Evolutionary conservation across 257 asterid genomes (phyloP).

Genomic region (Solanum corneliomulleri): DNA sequence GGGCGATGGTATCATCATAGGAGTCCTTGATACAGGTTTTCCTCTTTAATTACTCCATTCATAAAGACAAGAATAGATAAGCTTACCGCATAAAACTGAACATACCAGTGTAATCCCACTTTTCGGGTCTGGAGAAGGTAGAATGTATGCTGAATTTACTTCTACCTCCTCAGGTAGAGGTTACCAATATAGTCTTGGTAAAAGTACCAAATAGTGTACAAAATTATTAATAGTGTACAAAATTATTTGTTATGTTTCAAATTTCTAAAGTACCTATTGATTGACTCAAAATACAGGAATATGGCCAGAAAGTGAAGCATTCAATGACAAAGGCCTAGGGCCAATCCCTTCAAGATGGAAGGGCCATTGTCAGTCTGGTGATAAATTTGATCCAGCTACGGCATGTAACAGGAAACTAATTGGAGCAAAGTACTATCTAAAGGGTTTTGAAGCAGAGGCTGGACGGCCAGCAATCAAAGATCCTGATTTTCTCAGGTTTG

Average conservation of each 20-base stretch:
- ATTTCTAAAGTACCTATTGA: neutral
- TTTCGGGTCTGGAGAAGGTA: no score
- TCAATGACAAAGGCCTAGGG: slow-evolving; percentile 15
- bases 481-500: neutral
- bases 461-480: neutral
- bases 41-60: neutral
- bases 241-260: neutral
- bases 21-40: no score
- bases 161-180: neutral
- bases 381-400: slow-evolving; percentile 2
- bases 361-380: slow-evolving; percentile 20
- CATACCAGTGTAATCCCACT: neutral
- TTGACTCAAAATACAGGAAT: slow-evolving; percentile 7
- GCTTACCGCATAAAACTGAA: no score
- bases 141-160: neutral
- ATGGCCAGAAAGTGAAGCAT: slow-evolving; percentile 28
- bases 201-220: neutral
- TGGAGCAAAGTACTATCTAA: slow-evolving; percentile 29
- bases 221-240: neutral
- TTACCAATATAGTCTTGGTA: neutral
- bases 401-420: slow-evolving; percentile 30
- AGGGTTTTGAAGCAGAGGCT: slow-evolving; percentile 5
- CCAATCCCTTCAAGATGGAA: slow-evolving; percentile 36
- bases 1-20: no score
- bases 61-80: neutral